phyloP scores from a whole-genome alignment of 2,329 filamentous ascomycete species.

The Colletotrichum sp. region DNA sequence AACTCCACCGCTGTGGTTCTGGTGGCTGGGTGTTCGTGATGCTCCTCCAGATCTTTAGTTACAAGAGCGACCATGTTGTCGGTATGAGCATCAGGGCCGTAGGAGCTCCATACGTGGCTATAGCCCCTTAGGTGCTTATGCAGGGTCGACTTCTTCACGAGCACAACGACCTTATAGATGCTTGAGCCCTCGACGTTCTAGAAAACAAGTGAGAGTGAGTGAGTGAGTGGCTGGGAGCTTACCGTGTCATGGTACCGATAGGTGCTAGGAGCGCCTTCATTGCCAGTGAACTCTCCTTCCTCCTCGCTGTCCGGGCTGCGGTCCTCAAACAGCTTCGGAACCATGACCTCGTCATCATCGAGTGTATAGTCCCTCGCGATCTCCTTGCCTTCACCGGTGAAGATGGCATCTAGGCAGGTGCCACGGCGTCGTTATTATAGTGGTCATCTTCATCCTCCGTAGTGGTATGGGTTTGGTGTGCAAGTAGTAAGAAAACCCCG shows the following conservation, averaged over 20 bases:
- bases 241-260: not conserved
- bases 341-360: not conserved
- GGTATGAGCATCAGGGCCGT: not conserved
- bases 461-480: slow-evolving; percentile 19
- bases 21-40: not conserved
- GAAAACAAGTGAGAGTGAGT: not conserved
- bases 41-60: not conserved
- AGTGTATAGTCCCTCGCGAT: not conserved
- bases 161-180: not conserved
- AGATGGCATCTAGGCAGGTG: not conserved
- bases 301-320: not conserved
- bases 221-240: not conserved
- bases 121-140: not conserved
- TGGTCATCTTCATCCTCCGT: not conserved
- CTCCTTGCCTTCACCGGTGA: not conserved
- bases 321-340: not conserved
- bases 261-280: not conserved
- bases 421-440: not conserved
- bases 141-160: not conserved
- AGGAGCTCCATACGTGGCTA: not conserved
- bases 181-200: not conserved
- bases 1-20: not conserved
- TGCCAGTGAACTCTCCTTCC: not conserved
- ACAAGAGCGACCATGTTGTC: not conserved
- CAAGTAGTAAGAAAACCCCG: slow-evolving; percentile 1